Evolutionary conservation across 1,284 basidiomycete species (phyloP).

Genomic region (Sporisorium iseilematis-ciliati): DNA sequence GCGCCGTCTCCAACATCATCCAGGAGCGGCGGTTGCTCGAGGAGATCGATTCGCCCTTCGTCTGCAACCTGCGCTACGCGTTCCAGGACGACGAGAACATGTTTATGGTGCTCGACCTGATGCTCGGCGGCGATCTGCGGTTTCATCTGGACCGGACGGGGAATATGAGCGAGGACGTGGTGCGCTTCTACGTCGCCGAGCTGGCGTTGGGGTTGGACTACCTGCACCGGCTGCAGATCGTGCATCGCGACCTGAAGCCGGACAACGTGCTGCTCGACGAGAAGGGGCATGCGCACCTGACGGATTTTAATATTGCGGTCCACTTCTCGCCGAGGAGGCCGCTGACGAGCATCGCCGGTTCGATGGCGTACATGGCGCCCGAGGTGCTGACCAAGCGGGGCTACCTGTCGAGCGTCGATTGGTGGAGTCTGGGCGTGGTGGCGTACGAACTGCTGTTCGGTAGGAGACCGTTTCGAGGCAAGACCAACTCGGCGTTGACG

Average conservation of each 20-base stretch:
- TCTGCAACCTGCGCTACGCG: slow-evolving; percentile 93
- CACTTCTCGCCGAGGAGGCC: slow-evolving; percentile 89
- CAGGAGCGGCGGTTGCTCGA: slow-evolving; percentile 75
- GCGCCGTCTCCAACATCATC: slow-evolving; percentile 94
- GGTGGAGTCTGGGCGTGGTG: slow-evolving; percentile 65
- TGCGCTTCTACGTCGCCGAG: slow-evolving; percentile 91
- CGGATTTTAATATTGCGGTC: slow-evolving; percentile 98
- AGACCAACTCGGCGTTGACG: slow-evolving; percentile 64
- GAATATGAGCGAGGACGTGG: slow-evolving; percentile 81
- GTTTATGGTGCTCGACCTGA: slow-evolving; percentile 95
- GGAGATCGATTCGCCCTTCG: slow-evolving; percentile 92
- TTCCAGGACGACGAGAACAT: slow-evolving; percentile 98
- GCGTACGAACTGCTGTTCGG: slow-evolving; percentile 65
- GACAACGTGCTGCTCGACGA: slow-evolving; percentile 96
- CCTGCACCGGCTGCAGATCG: slow-evolving; percentile 89
- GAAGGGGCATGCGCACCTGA: slow-evolving; percentile 92
- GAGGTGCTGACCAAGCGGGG: slow-evolving; percentile 66
- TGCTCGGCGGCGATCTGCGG: slow-evolving; percentile 93
- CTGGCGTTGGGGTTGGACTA: slow-evolving; percentile 86
- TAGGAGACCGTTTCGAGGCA: slow-evolving; percentile 61
- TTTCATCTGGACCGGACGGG: slow-evolving; percentile 90
- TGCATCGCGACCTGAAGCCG: slow-evolving; percentile 86
- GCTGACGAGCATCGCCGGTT: slow-evolving; percentile 84
- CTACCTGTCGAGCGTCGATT: slow-evolving; percentile 61
- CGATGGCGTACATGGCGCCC: slow-evolving; percentile 93